Conservation (phyloP, 2,329 filamentous ascomycete species). For the Incumbomyces lentus region DNA sequence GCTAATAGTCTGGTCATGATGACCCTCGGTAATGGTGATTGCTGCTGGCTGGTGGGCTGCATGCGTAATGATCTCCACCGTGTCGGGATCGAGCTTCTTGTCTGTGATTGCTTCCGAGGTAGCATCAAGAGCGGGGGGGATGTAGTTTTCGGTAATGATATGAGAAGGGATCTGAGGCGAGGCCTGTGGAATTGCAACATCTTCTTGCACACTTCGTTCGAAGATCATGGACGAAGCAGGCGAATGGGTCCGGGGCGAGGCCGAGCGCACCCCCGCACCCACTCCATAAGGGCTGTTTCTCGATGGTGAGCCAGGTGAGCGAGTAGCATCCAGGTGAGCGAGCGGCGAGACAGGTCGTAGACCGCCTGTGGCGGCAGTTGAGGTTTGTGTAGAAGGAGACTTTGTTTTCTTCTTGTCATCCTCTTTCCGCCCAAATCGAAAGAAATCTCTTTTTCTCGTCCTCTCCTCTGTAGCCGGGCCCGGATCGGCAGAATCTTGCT, state of each 20-base stretch:
- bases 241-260: conserved; percentile 65
- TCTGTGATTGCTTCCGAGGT: conserved; percentile 89
- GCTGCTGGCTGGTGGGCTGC: conserved; percentile 70
- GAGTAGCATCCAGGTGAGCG: conserved; percentile 31
- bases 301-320: conserved; percentile 33
- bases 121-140: conserved; percentile 82
- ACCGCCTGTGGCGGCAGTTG: conserved; percentile 18
- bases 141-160: conserved; percentile 88
- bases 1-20: conserved; percentile 21
- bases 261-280: conserved; percentile 55
- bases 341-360: conserved; percentile 23
- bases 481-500: too few relatives aligned
- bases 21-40: conserved; percentile 49
- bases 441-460: conserved; percentile 47
- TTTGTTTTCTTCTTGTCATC: conserved; percentile 27
- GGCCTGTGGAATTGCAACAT: conserved; percentile 52
- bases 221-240: conserved; percentile 73
- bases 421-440: conserved; percentile 52
- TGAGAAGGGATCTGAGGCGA: conserved; percentile 86
- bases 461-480: conserved; percentile 22
- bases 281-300: conserved; percentile 26
- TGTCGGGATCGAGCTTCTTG: conserved; percentile 69
- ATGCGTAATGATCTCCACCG: conserved; percentile 87
- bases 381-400: conserved; percentile 14
- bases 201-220: conserved; percentile 87